phyloP scores from a whole-genome alignment of 176 grass and related monocot genomes.

The Miscanthus lutarioriparius region DNA sequence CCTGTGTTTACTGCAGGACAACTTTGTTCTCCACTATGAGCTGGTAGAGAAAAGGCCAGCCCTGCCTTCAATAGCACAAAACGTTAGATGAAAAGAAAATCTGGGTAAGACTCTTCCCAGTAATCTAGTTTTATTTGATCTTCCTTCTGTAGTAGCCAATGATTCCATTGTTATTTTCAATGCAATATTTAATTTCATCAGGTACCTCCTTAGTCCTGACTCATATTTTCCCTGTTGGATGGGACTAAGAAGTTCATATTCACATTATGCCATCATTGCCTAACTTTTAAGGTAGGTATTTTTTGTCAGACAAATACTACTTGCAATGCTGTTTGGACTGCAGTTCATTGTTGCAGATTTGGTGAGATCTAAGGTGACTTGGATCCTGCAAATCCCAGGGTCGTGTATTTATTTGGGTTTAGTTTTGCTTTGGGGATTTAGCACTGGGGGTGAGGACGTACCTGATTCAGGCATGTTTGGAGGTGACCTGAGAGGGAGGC shows the following conservation, averaged over 20 bases:
- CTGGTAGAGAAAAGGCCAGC: constrained; percentile 73
- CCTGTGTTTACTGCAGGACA: constrained; percentile 59
- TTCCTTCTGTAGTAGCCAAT: not conserved
- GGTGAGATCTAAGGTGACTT: constrained; percentile 1
- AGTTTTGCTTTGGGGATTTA: not conserved
- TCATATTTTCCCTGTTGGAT: constrained; percentile 27
- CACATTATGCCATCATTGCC: not conserved
- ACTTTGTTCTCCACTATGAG: constrained; percentile 84
- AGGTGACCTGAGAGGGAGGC: not conserved
- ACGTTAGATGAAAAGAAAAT: constrained; percentile 53
- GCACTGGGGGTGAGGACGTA: not conserved
- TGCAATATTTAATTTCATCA: constrained; percentile 25
- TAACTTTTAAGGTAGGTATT: constrained; percentile 32
- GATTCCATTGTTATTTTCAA: constrained; percentile 12
- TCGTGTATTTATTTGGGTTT: not conserved
- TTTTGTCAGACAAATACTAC: not conserved
- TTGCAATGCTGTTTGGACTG: not conserved
- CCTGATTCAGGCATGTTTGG: not conserved
- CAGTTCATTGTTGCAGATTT: not conserved
- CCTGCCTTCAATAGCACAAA: constrained; percentile 50
- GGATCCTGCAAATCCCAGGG: not conserved
- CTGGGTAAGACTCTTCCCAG: constrained; percentile 37
- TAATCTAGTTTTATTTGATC: not conserved
- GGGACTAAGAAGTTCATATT: constrained; percentile 1
- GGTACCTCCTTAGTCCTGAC: constrained; percentile 29